Evolutionary conservation across 202 grass and related monocot species (phyloP).

Genomic region (Setaria italica): DNA sequence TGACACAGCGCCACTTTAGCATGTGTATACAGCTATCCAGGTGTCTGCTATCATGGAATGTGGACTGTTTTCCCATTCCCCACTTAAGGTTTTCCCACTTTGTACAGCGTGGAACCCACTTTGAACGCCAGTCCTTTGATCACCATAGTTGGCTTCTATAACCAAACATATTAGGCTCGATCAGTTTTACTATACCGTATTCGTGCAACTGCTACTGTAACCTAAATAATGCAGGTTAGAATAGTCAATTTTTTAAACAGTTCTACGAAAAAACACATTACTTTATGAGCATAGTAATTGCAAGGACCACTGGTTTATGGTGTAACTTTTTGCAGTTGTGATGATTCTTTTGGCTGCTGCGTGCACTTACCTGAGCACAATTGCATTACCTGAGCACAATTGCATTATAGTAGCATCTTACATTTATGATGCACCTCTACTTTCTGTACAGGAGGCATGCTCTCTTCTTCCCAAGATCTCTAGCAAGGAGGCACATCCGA

Average conservation of each 20-base stretch:
- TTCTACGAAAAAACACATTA: background rate
- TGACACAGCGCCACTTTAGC: background rate
- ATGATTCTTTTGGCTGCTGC: background rate
- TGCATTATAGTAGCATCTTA: background rate
- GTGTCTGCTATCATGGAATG: background rate
- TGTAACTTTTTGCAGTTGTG: background rate
- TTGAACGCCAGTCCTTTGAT: slow-evolving; percentile 15
- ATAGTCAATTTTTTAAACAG: slow-evolving; percentile 7
- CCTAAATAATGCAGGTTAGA: background rate
- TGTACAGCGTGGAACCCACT: background rate
- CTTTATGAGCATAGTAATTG: background rate
- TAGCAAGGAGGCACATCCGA: slow-evolving; percentile 83
- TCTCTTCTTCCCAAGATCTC: slow-evolving; percentile 79
- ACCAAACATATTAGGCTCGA: background rate
- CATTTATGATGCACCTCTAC: slow-evolving; percentile 31
- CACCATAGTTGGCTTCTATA: background rate
- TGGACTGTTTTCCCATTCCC: background rate
- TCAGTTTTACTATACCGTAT: background rate
- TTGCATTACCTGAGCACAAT: slow-evolving; percentile 17
- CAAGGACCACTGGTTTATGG: background rate
- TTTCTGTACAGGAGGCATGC: slow-evolving; percentile 73
- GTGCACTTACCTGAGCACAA: slow-evolving; percentile 2
- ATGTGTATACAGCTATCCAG: background rate
- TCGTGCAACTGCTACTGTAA: background rate
- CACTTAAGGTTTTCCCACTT: background rate